phyloP scores from a whole-genome alignment of 169 alveolate species.

The Sarcocystis neurona region DNA sequence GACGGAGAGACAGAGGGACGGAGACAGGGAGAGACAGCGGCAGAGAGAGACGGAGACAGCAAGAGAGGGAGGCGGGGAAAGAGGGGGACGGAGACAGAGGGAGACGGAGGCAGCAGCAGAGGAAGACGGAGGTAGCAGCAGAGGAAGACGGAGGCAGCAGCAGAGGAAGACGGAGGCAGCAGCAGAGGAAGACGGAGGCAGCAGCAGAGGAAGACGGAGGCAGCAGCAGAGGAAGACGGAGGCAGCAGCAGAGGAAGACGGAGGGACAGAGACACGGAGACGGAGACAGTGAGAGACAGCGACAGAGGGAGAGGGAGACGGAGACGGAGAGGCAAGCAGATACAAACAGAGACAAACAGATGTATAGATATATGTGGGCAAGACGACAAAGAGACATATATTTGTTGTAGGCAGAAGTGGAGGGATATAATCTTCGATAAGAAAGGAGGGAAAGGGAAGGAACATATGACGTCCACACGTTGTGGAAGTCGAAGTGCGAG shows the following conservation, averaged over 20 bases:
- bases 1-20: not conserved
- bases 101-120: not conserved
- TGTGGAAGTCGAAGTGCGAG: too few species aligned
- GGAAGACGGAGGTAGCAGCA: not conserved
- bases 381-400: not conserved
- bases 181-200: not conserved
- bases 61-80: constrained; percentile 2
- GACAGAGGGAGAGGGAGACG: not conserved
- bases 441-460: too few species aligned
- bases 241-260: not conserved
- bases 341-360: not conserved
- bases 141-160: not conserved
- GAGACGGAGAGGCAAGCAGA: not conserved
- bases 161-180: not conserved
- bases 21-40: not conserved
- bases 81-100: not conserved
- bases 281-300: not conserved
- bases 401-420: too few species aligned
- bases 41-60: not conserved
- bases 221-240: not conserved
- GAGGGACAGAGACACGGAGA: not conserved
- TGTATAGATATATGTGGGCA: not conserved
- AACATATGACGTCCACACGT: too few species aligned
- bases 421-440: too few species aligned
- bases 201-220: not conserved